Evolutionary conservation across 768 basidiomycete species (phyloP).

Genomic region (Amanita pallidorosea): DNA sequence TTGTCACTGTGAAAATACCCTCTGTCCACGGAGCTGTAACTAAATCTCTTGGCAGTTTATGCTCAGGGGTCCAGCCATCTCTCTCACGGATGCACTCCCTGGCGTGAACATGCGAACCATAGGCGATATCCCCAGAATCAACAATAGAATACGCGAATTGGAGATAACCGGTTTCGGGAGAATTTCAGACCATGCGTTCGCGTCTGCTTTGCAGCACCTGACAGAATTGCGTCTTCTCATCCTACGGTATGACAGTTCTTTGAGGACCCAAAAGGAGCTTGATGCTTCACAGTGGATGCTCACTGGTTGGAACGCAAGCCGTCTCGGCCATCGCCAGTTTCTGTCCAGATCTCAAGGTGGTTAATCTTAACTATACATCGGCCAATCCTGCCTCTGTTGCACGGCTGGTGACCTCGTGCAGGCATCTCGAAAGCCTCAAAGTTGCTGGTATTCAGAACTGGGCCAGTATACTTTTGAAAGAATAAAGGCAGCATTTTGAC

Average conservation of each 20-base stretch:
- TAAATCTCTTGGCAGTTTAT: constrained; percentile 33
- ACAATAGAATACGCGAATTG: constrained; percentile 31
- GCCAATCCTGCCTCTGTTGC: constrained; percentile 37
- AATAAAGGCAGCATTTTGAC: background rate
- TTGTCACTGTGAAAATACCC: constrained; percentile 31
- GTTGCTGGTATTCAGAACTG: constrained; percentile 52
- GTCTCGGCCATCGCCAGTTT: constrained; percentile 27
- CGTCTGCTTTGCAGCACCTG: constrained; percentile 34
- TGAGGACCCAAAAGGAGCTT: background rate
- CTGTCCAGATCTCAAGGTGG: constrained; percentile 30
- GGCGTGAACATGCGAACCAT: constrained; percentile 44
- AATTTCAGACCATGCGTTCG: constrained; percentile 40
- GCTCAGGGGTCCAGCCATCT: constrained; percentile 39
- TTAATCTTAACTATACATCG: constrained; percentile 57
- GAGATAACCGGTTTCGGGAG: constrained; percentile 40
- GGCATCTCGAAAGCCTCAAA: constrained; percentile 43
- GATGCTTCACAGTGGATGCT: constrained; percentile 37
- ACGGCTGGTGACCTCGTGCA: constrained; percentile 25
- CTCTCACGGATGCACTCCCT: constrained; percentile 36
- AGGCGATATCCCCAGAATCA: constrained; percentile 26
- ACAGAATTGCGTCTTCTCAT: constrained; percentile 34
- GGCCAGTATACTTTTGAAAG: constrained; percentile 24
- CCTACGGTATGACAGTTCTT: constrained; percentile 32
- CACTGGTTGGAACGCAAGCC: constrained; percentile 42
- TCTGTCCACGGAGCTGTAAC: background rate